These are phyloP conservation scores for Fusarium albosuccineum DNA, from an alignment of 2,329 filamentous ascomycete genomes.

Conservation along the genomic window DNA sequence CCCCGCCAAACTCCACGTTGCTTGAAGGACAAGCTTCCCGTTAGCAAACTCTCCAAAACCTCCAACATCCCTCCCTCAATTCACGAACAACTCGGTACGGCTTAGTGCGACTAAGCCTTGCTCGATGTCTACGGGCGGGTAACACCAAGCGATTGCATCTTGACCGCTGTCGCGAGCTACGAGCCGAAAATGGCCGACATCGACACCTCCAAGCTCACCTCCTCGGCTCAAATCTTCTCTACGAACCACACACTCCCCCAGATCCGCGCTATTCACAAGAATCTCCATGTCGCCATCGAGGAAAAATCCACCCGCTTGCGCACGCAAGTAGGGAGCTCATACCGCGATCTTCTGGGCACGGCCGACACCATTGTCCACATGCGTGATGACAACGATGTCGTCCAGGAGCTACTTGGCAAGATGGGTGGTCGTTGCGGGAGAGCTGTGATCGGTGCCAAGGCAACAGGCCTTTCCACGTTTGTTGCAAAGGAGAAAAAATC, in stretches of 20 bases:
- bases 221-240: conserved; percentile 68
- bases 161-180: conserved; percentile 13
- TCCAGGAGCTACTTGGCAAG: conserved; percentile 77
- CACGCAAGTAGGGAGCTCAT: conserved; percentile 75
- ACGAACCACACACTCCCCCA: conserved; percentile 70
- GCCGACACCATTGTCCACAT: conserved; percentile 95
- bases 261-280: conserved; percentile 73
- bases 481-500: conserved; percentile 46
- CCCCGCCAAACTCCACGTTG: conserved; percentile 47
- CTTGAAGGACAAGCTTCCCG: conserved; percentile 38
- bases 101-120: conserved; percentile 8
- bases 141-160: conserved; percentile 5
- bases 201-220: conserved; percentile 63
- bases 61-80: conserved; percentile 17
- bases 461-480: conserved; percentile 67
- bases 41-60: conserved; percentile 10
- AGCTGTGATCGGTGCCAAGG: conserved; percentile 75
- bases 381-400: conserved; percentile 80
- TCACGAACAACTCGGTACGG: conserved; percentile 12
- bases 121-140: conserved; percentile 26
- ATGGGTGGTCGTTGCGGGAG: conserved; percentile 86
- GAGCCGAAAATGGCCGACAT: conserved; percentile 55
- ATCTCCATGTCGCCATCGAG: conserved; percentile 70
- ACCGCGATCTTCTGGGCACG: conserved; percentile 90
- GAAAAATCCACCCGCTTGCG: conserved; percentile 73